phyloP scores from a whole-genome alignment of 208 protist genomes.

The Acanthamoeba sp. region DNA sequence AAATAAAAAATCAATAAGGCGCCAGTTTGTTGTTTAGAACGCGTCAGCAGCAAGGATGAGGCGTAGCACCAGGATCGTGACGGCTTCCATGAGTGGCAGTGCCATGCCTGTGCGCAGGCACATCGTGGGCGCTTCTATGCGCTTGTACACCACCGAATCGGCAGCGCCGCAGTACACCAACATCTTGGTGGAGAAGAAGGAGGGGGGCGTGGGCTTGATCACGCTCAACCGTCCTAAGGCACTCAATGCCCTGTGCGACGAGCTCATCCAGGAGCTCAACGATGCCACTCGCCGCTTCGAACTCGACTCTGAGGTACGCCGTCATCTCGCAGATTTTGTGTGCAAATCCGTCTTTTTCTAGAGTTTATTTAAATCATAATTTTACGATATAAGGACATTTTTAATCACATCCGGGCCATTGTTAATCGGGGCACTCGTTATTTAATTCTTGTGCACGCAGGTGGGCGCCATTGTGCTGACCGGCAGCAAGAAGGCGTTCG shows the following conservation, averaged over 20 bases:
- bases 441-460: background rate
- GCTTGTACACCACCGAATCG: background rate
- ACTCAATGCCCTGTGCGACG: conserved; percentile 95
- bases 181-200: conserved; percentile 81
- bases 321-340: background rate
- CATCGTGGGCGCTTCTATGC: background rate
- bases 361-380: background rate
- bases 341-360: too few species aligned
- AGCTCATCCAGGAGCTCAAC: conserved; percentile 91
- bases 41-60: background rate
- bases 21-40: too few species aligned
- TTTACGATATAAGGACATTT: background rate
- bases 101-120: background rate
- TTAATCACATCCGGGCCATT: too few species aligned
- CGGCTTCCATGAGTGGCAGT: background rate
- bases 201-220: conserved; percentile 89
- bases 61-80: conserved; percentile 2
- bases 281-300: conserved; percentile 91
- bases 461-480: conserved; percentile 95
- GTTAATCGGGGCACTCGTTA: background rate
- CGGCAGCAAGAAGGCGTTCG: conserved; percentile 95
- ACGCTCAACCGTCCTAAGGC: conserved; percentile 95
- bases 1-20: too few species aligned
- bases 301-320: conserved; percentile 85
- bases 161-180: conserved; percentile 65